A percentile compares a stretch with the other conserved stretches of the same genome.
phyloP scores from a whole-genome alignment of 148 eudicot species.

The Polygonum aviculare region DNA sequence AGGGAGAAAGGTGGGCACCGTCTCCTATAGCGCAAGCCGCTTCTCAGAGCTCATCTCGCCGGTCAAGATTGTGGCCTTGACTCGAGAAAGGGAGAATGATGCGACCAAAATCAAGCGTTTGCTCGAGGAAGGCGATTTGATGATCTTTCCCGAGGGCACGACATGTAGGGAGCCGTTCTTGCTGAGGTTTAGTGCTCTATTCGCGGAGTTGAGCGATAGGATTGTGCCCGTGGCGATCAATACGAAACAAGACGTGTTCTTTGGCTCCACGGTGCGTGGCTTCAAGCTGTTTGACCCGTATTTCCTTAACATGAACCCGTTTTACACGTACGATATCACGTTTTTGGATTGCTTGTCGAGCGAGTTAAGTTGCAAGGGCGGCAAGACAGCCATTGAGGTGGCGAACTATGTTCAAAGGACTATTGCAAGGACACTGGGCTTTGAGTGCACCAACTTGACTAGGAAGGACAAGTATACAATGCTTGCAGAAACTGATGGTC shows the following conservation, averaged over 20 bases:
- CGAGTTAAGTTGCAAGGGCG: constrained; percentile 45
- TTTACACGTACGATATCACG: constrained; percentile 47
- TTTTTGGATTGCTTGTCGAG: constrained; percentile 39
- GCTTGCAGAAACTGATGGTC: constrained; percentile 53
- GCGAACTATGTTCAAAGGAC: constrained; percentile 55
- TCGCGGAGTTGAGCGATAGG: constrained; percentile 52
- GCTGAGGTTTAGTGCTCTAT: constrained; percentile 43
- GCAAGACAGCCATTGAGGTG: constrained; percentile 44
- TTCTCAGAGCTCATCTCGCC: constrained; percentile 53
- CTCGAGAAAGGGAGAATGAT: constrained; percentile 46
- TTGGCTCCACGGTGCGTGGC: constrained; percentile 44
- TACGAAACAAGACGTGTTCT: constrained; percentile 41
- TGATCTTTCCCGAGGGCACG: constrained; percentile 60
- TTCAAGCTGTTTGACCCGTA: constrained; percentile 40
- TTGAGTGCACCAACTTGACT: constrained; percentile 50
- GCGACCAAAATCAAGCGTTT: constrained; percentile 34
- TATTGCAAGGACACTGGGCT: constrained; percentile 40
- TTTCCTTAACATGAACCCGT: constrained; percentile 55
- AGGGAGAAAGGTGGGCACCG: constrained; percentile 43
- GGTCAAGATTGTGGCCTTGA: constrained; percentile 45
- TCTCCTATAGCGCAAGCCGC: constrained; percentile 48
- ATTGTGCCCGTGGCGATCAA: constrained; percentile 55
- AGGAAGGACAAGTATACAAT: constrained; percentile 56
- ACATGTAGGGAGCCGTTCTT: constrained; percentile 56
- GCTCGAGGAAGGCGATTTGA: constrained; percentile 49